Evolutionary conservation across 2,329 filamentous ascomycete species (phyloP), one percentile per base, ranked within the genome.

Genomic region (Rutstroemia sp.): DNA sequence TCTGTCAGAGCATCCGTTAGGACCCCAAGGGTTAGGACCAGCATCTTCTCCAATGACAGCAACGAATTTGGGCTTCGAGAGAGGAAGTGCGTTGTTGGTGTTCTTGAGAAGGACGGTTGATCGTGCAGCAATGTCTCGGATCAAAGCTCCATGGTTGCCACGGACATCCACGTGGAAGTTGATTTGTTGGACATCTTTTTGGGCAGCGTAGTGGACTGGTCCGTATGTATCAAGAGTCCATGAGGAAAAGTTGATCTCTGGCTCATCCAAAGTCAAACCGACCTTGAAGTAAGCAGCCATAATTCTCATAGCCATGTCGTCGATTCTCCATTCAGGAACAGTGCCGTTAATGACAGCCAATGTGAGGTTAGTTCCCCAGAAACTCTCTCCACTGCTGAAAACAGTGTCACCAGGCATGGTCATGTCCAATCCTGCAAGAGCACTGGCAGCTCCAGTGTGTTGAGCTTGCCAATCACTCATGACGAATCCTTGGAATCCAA

Each of bases 101-200:
- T 97, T 96, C 79, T 97, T 99, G 61, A 99, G 77, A 10, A 99
- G 76, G 6, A 99, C 91, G 2, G 87, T 91, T 16, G 88, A 90
- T 70, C 88, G 87, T 51, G 87, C 86, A 14, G 82, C 91, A 52
- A 89, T 80, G 62, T 89, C 81, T 37, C 91, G 85, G 60, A 95
- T 92, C 51, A 90, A 73, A 21, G 73, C 68, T 47, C 76, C 84
- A 69, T 96, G 92, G 55, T 92, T 78, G 44, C 73, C 79, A 54
- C 85, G 88, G n/a, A 95, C 92, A 67, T 96, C 85, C 23, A 96
- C 82, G 62, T 92, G 89, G 64, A 83, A 79, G 72, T 96, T 89
- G 74, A 96, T 78, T 63, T 86, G 78, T 53, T 82, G 79, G 63
- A 79, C 81, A 50, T 81, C 81, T 57, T 84, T 76, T 23, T 80